Evolutionary conservation across 306 rosid genomes (phyloP).

Genomic region (Sphenostylis stenocarpa): DNA sequence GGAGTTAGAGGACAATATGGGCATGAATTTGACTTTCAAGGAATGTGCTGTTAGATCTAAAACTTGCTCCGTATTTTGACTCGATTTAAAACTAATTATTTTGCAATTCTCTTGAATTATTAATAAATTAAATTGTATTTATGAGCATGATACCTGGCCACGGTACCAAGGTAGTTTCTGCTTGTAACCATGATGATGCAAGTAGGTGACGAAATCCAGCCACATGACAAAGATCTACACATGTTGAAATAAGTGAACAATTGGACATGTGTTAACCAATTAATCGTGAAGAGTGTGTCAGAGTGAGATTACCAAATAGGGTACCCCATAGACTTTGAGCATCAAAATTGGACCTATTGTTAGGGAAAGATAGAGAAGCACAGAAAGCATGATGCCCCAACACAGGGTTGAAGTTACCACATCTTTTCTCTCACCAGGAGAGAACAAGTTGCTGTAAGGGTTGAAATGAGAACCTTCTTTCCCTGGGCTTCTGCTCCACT

Average conservation of each 20-base stretch:
- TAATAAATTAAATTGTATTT: neutral
- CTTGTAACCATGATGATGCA: constrained; percentile 92
- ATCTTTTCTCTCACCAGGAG: constrained; percentile 61
- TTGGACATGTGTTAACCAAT: neutral
- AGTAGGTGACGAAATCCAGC: constrained; percentile 88
- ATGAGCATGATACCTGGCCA: constrained; percentile 58
- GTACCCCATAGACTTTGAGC: constrained; percentile 69
- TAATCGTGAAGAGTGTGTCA: neutral
- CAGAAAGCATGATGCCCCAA: constrained; percentile 64
- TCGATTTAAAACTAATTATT: neutral
- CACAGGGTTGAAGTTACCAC: constrained; percentile 69
- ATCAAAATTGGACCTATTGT: constrained; percentile 55
- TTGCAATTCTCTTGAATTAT: neutral
- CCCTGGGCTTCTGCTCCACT: constrained; percentile 97
- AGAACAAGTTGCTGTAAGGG: constrained; percentile 72
- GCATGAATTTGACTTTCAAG: neutral
- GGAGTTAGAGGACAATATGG: neutral
- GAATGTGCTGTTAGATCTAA: neutral
- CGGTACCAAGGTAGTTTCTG: constrained; percentile 97
- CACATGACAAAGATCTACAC: constrained; percentile 76
- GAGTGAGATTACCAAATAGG: constrained; percentile 65
- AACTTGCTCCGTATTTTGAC: neutral
- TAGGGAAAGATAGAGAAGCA: constrained; percentile 50
- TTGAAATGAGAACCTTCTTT: constrained; percentile 91
- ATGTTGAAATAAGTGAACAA: neutral